Base-by-base conservation (phyloP, 352 stramenopile genomes). In the Nothophytophthora sp. region DNA sequence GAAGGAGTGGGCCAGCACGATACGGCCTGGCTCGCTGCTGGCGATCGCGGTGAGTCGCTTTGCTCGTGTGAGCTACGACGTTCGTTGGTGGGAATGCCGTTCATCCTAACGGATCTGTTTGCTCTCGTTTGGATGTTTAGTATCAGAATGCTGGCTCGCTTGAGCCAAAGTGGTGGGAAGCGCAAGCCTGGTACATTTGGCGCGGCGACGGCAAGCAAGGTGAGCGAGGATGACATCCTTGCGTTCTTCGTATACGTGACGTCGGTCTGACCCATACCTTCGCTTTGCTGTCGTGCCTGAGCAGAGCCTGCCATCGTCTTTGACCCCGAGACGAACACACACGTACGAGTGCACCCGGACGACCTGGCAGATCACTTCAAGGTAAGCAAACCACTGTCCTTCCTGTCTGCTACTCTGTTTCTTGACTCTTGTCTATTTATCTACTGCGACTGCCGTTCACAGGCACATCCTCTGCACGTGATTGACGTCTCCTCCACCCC, bases 101-200 rank as follows among this genome's bases (percentile, higher is more conserved):
- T 50, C 19, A 36, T 30, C 15, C 45, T 66, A 52, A 62, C 50
- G 7, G 25, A 36, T 28, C 7, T 18, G 30, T 29, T 10, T 49
- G 25, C 7, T 34, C 37, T 54, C 35, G 28, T 23, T 29, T 10
- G 35, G 22, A 18, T 30, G 20, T 9, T 50, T 44, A 92, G 82
- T 93, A 90, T 54, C 70, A 82, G 30, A 88, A 93, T 34, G 57
- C 60, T 36, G 82, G 68, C n/a, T 82, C 76, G 2, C 43, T 64
- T 1, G 76, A 93, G 39, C 63, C 76, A 0, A 74, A 64, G 19
- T 93, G 80, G 80, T 93, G 83, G 83, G 81, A 93, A 45, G 83
- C 83, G 1, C 83, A 93, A 49, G 81, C 81, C n/a, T 93, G 83
- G 83, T 91, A 93, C 47, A 51, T 86, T 9, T 93, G 83, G 83